These are phyloP conservation scores for Colletotrichum simmondsii DNA, from an alignment of 2,329 filamentous ascomycete species.

Conservation along the genomic window DNA sequence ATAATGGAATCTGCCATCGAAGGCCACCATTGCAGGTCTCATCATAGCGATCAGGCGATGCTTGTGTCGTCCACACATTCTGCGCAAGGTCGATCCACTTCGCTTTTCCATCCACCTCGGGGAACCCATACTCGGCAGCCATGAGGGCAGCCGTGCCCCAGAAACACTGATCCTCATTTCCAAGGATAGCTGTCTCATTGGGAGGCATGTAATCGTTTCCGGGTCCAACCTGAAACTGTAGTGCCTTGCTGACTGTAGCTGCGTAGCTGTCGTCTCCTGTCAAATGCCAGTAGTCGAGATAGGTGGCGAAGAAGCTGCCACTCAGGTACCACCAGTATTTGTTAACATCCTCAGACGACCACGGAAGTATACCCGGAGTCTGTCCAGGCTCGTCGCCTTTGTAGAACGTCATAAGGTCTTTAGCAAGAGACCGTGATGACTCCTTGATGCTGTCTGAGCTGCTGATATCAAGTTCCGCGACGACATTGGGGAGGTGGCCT, in stretches of 20 bases:
- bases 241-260: slow-evolving; percentile 53
- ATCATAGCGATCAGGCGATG: slow-evolving; percentile 57
- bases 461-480: slow-evolving; percentile 11
- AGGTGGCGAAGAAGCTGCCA: slow-evolving; percentile 43
- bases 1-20: slow-evolving; percentile 74
- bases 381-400: slow-evolving; percentile 43
- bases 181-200: slow-evolving; percentile 55
- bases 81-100: slow-evolving; percentile 66
- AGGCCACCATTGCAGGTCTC: slow-evolving; percentile 69
- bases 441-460: slow-evolving; percentile 35
- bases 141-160: slow-evolving; percentile 68
- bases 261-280: slow-evolving; percentile 64
- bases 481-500: not conserved
- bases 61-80: slow-evolving; percentile 66
- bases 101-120: slow-evolving; percentile 53
- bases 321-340: slow-evolving; percentile 50
- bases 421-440: slow-evolving; percentile 38
- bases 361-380: slow-evolving; percentile 44
- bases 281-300: slow-evolving; percentile 53
- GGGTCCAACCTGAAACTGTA: slow-evolving; percentile 58
- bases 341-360: slow-evolving; percentile 38
- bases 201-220: slow-evolving; percentile 61
- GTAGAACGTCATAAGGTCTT: slow-evolving; percentile 45
- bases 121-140: slow-evolving; percentile 65
- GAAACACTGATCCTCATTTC: slow-evolving; percentile 71